phyloP scores from a whole-genome alignment of 1,284 basidiomycete species.

The Agroathelia rolfsii region DNA sequence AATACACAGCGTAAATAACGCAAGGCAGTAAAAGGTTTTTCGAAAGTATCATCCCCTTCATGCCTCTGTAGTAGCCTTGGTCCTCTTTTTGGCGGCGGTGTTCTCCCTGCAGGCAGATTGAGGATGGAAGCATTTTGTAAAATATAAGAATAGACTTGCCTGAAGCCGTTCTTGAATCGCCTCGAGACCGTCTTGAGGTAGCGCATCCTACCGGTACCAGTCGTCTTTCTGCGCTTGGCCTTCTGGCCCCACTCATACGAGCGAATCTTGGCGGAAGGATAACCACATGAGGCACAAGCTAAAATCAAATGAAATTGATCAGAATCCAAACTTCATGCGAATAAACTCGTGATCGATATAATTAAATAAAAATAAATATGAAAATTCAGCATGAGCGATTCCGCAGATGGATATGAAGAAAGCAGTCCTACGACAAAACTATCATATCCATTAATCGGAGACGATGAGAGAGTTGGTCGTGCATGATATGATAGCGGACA shows the following conservation, averaged over 20 bases:
- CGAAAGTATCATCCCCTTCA: slow-evolving; percentile 24
- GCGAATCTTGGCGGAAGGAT: slow-evolving; percentile 90
- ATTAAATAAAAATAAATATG: background rate
- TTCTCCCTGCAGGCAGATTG: slow-evolving; percentile 60
- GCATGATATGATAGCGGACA: too few relatives aligned
- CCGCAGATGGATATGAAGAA: background rate
- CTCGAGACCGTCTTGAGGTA: slow-evolving; percentile 88
- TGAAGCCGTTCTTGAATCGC: slow-evolving; percentile 97
- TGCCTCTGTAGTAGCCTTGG: slow-evolving; percentile 36
- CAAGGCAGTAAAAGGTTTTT: too few relatives aligned
- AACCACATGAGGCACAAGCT: slow-evolving; percentile 96
- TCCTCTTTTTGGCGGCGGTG: slow-evolving; percentile 59
- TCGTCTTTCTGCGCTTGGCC: slow-evolving; percentile 99
- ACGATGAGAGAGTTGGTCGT: background rate
- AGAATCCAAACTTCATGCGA: slow-evolving; percentile 2
- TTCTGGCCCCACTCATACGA: slow-evolving; percentile 98
- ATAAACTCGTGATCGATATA: slow-evolving; percentile 4
- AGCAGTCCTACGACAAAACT: background rate
- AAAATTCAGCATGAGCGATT: slow-evolving; percentile 5
- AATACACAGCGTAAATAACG: too few relatives aligned
- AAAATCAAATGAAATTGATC: too few relatives aligned
- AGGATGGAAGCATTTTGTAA: background rate
- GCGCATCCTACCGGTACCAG: slow-evolving; percentile 93
- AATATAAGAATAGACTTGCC: slow-evolving; percentile 37
- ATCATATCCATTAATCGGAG: background rate